A percentile compares a stretch with the other conserved stretches of the same genome.
phyloP scores from a whole-genome alignment of 2,329 filamentous ascomycete species.

The Clonostachys rosea region DNA sequence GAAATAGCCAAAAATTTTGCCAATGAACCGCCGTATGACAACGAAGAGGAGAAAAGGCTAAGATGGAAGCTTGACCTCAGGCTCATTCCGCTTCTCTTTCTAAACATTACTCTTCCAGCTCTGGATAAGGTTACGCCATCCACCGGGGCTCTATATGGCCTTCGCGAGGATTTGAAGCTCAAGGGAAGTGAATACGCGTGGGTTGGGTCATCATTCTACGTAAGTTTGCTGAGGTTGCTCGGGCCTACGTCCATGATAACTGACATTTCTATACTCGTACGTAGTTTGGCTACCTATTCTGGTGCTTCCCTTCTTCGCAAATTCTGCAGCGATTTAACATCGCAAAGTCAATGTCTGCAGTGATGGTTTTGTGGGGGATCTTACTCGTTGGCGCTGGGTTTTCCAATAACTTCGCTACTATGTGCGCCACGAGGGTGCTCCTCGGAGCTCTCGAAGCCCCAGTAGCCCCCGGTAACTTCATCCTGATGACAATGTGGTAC shows the following conservation, averaged over 20 bases:
- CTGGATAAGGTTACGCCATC: constrained; percentile 21
- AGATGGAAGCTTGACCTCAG: constrained; percentile 11
- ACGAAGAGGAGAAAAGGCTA: constrained; percentile 5
- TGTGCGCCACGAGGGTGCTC: constrained; percentile 17
- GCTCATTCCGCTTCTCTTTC: constrained; percentile 10
- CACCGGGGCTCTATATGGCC: constrained; percentile 16
- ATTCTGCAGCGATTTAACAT: constrained; percentile 24
- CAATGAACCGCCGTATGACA: too few relatives aligned
- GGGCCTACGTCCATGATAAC: too few relatives aligned
- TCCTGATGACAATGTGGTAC: constrained; percentile 20
- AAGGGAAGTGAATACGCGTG: constrained; percentile 15
- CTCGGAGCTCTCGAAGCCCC: constrained; percentile 22
- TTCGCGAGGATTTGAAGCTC: constrained; percentile 12
- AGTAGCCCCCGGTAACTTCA: constrained; percentile 13
- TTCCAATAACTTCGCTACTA: constrained; percentile 14
- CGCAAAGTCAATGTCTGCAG: constrained; percentile 19
- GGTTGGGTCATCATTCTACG: constrained; percentile 14
- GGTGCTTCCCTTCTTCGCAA: constrained; percentile 18
- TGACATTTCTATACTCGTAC: too few relatives aligned
- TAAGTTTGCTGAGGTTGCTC: constrained; percentile 1
- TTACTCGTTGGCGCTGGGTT: constrained; percentile 17
- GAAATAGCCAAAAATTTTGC: too few relatives aligned
- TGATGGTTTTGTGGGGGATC: constrained; percentile 15
- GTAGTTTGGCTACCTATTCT: constrained; percentile 23
- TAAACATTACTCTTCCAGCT: constrained; percentile 14